Base-by-base conservation (phyloP, 805 yeast species). In the Metahyphopichia silvanorum region DNA sequence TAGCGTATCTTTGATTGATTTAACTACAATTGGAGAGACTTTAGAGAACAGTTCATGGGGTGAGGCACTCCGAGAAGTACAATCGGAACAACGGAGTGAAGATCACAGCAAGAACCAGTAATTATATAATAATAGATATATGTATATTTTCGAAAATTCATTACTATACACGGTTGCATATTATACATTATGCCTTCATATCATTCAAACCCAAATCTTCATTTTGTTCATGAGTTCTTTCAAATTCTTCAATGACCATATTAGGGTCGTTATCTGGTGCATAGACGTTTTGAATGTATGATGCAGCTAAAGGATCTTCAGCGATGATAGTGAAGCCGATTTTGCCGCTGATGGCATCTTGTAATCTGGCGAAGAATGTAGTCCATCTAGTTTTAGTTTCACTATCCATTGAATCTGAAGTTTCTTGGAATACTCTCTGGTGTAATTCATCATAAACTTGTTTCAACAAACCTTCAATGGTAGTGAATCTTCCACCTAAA, bases 261-360 rank as follows among this genome's bases (percentile, higher is more conserved):
- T 91, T 86, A 44, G 99, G 99, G 63, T 93, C 99, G 25, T 77
- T 76, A 63, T 93, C 99, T 17, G 99, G 99, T 21, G 99, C 99
- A 54, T 89, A 93, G n/a, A 91, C 93, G 55, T 93, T 93, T 63
- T 93, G 99, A 42, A 93, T 84, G 53, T 93, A 93, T 1, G 96
- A 87, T 4, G 95, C 82, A 13, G 97, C 96, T 49, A 93, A 65
- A 5, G 99, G 98, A 61, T 93, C 99, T 43, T 80, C 88, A 94
- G 93, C 84, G 25, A 76, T 56, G 21, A 93, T 73, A 1, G 97
- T 91, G 63, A 93, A 89, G 36, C 82, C 77, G 28, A 77, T 66
- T 43, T 84, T 78, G 27, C 98, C 98, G 17, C 74, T 84, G 34
- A 82, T 68, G 10, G 96, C 98, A 27, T 77, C 76, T 43, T 84